Evolutionary conservation across 176 grass and related monocot genomes (phyloP), one percentile per base, ranked within the genome.

Genomic region (Saccharum officinarum): DNA sequence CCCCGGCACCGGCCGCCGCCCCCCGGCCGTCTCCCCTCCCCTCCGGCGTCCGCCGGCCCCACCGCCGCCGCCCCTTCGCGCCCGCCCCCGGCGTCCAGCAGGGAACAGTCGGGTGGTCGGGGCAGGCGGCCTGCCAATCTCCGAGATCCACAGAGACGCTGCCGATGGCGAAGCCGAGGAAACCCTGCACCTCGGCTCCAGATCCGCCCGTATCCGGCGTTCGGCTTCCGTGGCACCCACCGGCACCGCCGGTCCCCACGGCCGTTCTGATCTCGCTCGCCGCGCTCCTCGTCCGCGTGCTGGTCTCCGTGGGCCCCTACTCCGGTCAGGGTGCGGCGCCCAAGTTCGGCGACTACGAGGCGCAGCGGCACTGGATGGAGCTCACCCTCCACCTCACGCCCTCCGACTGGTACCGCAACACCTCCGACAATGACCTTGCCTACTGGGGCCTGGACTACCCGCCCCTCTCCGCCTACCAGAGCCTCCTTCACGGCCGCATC

Each of bases 391-490:
- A 98, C 40, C 92, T 93, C 80, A 67, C 89, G 3, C 39, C 91
- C 38, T 80, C 89, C 10, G 88, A 92, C 66, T 95, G 96, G 93
- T 98, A 98, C 86, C 88, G 91, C 47, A 95, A 91, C 88, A 92
- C 93, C 65, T 83, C 96, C 77, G 90, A 67, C 69, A 98, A 98
- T 73, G 90, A 94, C 85, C 87, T 98, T 65, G 63, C 88, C 4
- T 95, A 98, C 75, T 98, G 96, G 96, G 96, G 96, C 70, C 96
- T 98, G 46, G 96, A 98, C 86, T 98, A 98, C 71, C 93, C 96
- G 33, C 96, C 96, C 45, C 89, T 98, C 86, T 94, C 96, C 70
- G 93, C 93, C 10, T 98, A 98, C 89, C 96, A 98, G 88, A 98
- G 96, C 89, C 83, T 87, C 77, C 78, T 86, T 85, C 96, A 98